These are phyloP conservation scores for Fusarium oligoseptatum DNA, from an alignment of 2,329 filamentous ascomycete species.

Conservation along the genomic window DNA sequence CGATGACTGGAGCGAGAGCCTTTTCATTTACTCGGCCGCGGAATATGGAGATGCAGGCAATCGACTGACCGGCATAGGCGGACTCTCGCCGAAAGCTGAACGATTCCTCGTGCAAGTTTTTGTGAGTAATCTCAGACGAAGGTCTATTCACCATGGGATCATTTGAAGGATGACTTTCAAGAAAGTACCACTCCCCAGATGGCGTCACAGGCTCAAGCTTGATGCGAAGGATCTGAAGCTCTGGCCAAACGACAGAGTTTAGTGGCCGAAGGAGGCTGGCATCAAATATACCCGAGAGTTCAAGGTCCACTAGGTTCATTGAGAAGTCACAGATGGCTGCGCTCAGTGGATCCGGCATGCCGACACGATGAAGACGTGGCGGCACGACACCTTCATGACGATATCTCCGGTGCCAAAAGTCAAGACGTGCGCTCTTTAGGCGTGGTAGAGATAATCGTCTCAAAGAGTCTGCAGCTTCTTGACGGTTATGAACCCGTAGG, in stretches of 20 bases:
- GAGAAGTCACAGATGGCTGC: conserved; percentile 11
- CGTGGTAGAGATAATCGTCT: not conserved
- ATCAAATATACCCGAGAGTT: conserved; percentile 12
- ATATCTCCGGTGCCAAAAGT: conserved; percentile 7
- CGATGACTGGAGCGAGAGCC: conserved; percentile 5
- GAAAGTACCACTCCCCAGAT: conserved; percentile 14
- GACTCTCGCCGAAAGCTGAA: conserved; percentile 9
- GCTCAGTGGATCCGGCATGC: conserved; percentile 3
- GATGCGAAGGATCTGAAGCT: not conserved
- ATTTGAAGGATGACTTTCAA: not conserved
- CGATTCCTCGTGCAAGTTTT: conserved; percentile 1
- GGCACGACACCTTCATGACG: not conserved
- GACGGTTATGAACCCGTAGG: not conserved
- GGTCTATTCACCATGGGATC: not conserved
- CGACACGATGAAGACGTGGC: not conserved
- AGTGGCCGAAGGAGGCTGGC: not conserved
- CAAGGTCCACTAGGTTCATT: conserved; percentile 6
- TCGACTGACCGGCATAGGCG: not conserved
- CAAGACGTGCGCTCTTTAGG: not conserved
- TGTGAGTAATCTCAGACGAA: not conserved
- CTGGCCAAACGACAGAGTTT: not conserved
- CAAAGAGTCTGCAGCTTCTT: conserved; percentile 3
- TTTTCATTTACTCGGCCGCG: not conserved
- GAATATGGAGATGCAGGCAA: no score
- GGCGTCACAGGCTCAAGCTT: conserved; percentile 5